These are phyloP conservation scores for Gigaspora rosea DNA, from an alignment of 192 early-diverging fungal species.

Conservation along the genomic window DNA sequence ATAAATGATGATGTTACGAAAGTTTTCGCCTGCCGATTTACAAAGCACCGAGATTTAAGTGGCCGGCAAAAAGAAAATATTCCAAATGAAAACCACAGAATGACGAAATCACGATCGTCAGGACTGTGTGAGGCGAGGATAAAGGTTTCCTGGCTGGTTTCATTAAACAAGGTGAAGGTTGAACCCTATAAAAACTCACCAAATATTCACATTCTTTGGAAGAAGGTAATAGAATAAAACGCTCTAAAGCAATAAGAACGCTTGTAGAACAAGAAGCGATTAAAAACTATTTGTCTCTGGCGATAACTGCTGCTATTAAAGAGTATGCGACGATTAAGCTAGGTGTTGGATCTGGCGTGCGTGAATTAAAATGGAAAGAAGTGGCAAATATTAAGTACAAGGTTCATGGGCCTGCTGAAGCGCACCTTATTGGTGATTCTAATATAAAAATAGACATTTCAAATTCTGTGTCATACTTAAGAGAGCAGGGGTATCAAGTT, in stretches of 20 bases:
- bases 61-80: background rate
- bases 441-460: background rate
- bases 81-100: conserved; percentile 11
- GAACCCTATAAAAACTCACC: conserved; percentile 19
- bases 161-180: background rate
- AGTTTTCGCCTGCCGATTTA: background rate
- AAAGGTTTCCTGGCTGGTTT: background rate
- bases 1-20: background rate
- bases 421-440: background rate
- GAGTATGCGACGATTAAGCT: background rate
- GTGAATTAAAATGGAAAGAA: background rate
- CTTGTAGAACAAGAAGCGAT: background rate
- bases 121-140: background rate
- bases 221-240: conserved; percentile 1
- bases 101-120: background rate
- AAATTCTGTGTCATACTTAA: background rate
- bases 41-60: conserved; percentile 1
- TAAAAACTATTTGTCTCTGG: conserved; percentile 3
- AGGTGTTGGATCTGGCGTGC: background rate
- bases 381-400: conserved; percentile 7
- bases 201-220: background rate
- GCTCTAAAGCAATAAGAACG: background rate
- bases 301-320: conserved; percentile 1
- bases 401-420: background rate
- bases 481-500: background rate